Percentiles rank a stretch among this genome's conserved stretches.
Conservation (phyloP, 768 basidiomycete genomes). For the Pisolithus marmoratus region DNA sequence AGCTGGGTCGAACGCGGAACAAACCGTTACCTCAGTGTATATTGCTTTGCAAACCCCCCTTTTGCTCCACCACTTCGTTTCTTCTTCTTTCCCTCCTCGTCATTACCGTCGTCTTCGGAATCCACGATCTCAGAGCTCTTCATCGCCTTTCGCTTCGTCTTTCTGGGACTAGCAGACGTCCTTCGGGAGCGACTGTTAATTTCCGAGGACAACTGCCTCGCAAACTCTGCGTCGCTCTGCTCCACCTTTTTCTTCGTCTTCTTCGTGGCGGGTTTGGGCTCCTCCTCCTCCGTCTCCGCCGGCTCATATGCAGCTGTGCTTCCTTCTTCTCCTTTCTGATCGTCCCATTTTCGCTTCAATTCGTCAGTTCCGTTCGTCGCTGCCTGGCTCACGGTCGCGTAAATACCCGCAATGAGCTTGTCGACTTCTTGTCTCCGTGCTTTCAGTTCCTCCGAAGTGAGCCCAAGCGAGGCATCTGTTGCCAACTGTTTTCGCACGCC, state of each 20-base stretch:
- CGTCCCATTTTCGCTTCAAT: slow-evolving; percentile 24
- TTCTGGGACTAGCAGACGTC: slow-evolving; percentile 37
- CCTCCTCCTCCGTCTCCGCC: slow-evolving; percentile 12
- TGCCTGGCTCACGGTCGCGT: slow-evolving; percentile 47
- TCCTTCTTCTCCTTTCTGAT: slow-evolving; percentile 22
- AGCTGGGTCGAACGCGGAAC: slow-evolving; percentile 1
- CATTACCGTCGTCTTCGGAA: slow-evolving; percentile 49
- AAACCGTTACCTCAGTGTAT: slow-evolving; percentile 53
- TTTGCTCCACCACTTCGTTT: slow-evolving; percentile 50
- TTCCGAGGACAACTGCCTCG: slow-evolving; percentile 64
- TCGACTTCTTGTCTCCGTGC: slow-evolving; percentile 67
- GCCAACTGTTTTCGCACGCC: slow-evolving; percentile 75
- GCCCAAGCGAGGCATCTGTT: slow-evolving; percentile 38
- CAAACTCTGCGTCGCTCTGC: slow-evolving; percentile 64
- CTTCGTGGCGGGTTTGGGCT: slow-evolving; percentile 33
- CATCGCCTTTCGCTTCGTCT: slow-evolving; percentile 37
- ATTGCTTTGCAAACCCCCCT: slow-evolving; percentile 79
- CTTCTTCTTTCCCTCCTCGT: slow-evolving; percentile 40
- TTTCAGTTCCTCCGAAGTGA: slow-evolving; percentile 59
- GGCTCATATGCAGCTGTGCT: slow-evolving; percentile 9
- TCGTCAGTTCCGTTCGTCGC: slow-evolving; percentile 12
- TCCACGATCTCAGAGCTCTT: slow-evolving; percentile 48
- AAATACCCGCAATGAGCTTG: slow-evolving; percentile 59
- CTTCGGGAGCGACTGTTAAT: slow-evolving; percentile 59
- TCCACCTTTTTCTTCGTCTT: slow-evolving; percentile 42